Evolutionary conservation across 495 filamentous ascomycete species (phyloP).

Genomic region (Cladorrhinum samala): DNA sequence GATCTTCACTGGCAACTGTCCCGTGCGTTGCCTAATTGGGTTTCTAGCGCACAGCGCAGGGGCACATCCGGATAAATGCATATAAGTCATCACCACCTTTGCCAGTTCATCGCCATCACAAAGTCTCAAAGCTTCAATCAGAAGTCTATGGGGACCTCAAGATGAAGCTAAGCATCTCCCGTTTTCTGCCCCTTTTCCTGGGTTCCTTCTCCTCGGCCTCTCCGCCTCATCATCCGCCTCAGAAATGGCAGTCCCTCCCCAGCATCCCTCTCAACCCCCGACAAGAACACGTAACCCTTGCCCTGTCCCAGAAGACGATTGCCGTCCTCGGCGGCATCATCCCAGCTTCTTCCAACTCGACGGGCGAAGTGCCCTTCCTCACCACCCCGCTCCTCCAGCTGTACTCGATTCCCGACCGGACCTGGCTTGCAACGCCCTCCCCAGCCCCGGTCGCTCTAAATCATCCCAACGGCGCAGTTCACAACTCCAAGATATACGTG

Average conservation of each 20-base stretch:
- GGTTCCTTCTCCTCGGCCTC: too few species aligned
- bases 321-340: constrained; percentile 24
- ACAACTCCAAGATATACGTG: constrained; percentile 59
- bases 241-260: constrained; percentile 61
- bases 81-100: too few species aligned
- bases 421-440: constrained; percentile 52
- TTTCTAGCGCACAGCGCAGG: too few species aligned
- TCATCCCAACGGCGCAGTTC: constrained; percentile 41
- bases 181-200: too few species aligned
- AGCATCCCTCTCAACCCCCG: constrained; percentile 69
- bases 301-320: constrained; percentile 54
- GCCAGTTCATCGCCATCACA: too few species aligned
- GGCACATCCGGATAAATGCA: too few species aligned
- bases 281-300: constrained; percentile 61
- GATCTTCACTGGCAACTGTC: too few species aligned
- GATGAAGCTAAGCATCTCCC: too few species aligned
- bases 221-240: too few species aligned
- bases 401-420: constrained; percentile 60
- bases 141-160: too few species aligned
- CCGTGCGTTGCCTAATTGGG: too few species aligned
- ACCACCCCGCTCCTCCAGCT: constrained; percentile 72
- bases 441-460: constrained; percentile 53
- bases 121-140: too few species aligned
- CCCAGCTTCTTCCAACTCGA: background rate
- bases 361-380: constrained; percentile 14